Evolutionary conservation across 352 stramenopile species (phyloP), one percentile per base, ranked within the genome.

Genomic region (Globisporangium parvum): DNA sequence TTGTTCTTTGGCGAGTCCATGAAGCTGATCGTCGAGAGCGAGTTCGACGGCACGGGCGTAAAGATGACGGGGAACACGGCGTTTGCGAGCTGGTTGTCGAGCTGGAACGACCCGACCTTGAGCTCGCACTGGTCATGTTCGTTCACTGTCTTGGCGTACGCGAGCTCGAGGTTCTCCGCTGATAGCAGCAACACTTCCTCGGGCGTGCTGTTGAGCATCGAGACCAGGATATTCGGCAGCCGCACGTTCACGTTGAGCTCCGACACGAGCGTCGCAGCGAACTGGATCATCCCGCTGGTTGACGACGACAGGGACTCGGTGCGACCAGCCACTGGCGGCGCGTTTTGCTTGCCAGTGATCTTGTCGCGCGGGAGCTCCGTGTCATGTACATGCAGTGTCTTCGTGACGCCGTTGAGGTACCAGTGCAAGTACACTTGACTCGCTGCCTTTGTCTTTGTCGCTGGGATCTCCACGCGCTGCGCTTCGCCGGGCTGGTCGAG

Each of bases 61-160:
- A 95, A 90, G 2, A 93, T 71, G 10, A 95, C 85, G 3, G 86
- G 85, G 47, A 92, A 94, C 28, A 91, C 70, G 3, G 86, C 80
- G 2, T 73, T 77, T 24, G 62, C 70, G 11, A 91, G 62, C 44
- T 95, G 85, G 37, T 93, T 95, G 49, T 94, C 86, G 0, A 94
- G 72, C 63, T 95, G 85, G 39, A 95, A 80, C 20, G 74, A 85
- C 4, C 80, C 73, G 24, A 95, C 75, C 49, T 91, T 91, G 40
- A 94, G 59, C 60, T 95, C 86, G 23, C 87, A 80, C 51, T 91
- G 74, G 47, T 93, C 81, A 44, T 95, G 80, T 37, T 92, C 80
- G 26, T 81, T 75, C 40, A 79, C 68, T 1, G 75, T 76, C 31
- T 85, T 84, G 2, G 71, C 75, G 40, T 87, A 91, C 10, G 69